Conservation (phyloP, 1,139 yeast species). For the Protomyces macrosporus region DNA sequence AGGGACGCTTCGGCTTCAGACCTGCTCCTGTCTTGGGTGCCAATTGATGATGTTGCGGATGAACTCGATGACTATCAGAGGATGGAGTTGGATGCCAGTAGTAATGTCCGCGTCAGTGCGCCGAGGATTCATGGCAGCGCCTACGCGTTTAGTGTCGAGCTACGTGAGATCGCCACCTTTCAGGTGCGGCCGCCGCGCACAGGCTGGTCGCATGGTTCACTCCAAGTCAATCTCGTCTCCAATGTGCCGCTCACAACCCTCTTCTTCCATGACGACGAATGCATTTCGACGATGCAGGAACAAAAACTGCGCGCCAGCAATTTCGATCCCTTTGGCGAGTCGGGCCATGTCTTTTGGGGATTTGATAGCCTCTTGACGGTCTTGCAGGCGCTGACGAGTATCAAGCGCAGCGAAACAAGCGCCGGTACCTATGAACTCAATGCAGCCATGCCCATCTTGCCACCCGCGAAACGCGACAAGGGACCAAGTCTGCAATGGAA, state of each 20-base stretch:
- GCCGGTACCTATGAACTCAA: slow-evolving; percentile 43
- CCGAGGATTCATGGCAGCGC: slow-evolving; percentile 34
- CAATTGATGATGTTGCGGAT: slow-evolving; percentile 8
- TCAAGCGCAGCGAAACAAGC: slow-evolving; percentile 35
- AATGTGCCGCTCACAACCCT: slow-evolving; percentile 68
- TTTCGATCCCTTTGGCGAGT: slow-evolving; percentile 64
- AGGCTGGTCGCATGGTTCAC: slow-evolving; percentile 91
- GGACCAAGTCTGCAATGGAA: slow-evolving; percentile 56
- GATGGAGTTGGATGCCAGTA: slow-evolving; percentile 15
- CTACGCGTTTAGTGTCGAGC: slow-evolving; percentile 59
- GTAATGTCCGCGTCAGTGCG: slow-evolving; percentile 5
- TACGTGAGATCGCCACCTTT: slow-evolving; percentile 63
- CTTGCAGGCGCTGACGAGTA: slow-evolving; percentile 13
- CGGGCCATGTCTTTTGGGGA: slow-evolving; percentile 77
- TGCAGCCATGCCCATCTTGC: slow-evolving; percentile 41
- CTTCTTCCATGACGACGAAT: slow-evolving; percentile 87
- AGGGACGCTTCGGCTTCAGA: slow-evolving; percentile 9
- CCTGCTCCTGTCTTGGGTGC: slow-evolving; percentile 16
- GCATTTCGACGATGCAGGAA: slow-evolving; percentile 63
- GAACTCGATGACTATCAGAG: slow-evolving; percentile 13
- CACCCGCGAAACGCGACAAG: slow-evolving; percentile 28
- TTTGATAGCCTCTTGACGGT: slow-evolving; percentile 64
- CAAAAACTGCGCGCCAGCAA: slow-evolving; percentile 51
- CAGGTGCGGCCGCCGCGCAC: slow-evolving; percentile 76
- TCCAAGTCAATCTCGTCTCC: slow-evolving; percentile 61